phyloP scores from a whole-genome alignment of 2,329 filamentous ascomycete species.

The Aspergillus transmontanensis region DNA sequence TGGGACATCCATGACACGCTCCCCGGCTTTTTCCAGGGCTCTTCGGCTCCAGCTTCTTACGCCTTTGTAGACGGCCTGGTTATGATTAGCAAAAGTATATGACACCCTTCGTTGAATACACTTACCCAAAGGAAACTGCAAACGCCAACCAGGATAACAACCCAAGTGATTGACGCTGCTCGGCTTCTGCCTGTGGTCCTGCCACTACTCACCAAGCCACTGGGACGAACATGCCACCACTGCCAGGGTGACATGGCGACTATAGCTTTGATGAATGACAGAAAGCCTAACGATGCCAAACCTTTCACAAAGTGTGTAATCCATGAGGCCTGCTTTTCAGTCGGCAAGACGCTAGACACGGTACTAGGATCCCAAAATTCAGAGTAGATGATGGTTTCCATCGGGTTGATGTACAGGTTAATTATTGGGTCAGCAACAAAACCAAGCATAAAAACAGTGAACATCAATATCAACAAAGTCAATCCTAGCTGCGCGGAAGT shows the following conservation, averaged over 20 bases:
- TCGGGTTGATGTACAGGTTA: slow-evolving; percentile 81
- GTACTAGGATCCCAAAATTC: slow-evolving; percentile 41
- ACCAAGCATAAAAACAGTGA: slow-evolving; percentile 78
- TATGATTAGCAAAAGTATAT: slow-evolving; percentile 23
- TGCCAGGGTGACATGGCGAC: slow-evolving; percentile 74
- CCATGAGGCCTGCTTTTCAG: slow-evolving; percentile 66
- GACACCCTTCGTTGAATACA: slow-evolving; percentile 22
- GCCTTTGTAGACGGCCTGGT: slow-evolving; percentile 75
- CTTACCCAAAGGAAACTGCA: slow-evolving; percentile 75
- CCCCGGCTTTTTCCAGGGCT: slow-evolving; percentile 75
- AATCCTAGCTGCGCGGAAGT: slow-evolving; percentile 67
- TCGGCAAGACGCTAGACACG: slow-evolving; percentile 36
- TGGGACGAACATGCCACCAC: slow-evolving; percentile 72
- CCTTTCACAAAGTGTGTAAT: slow-evolving; percentile 84
- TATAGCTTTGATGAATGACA: slow-evolving; percentile 82
- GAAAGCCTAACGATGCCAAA: slow-evolving; percentile 81
- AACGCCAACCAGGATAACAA: slow-evolving; percentile 78
- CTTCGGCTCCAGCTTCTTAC: slow-evolving; percentile 73
- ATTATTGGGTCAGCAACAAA: slow-evolving; percentile 93
- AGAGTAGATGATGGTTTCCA: slow-evolving; percentile 61
- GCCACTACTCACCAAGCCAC: slow-evolving; percentile 57
- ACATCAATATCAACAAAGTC: slow-evolving; percentile 70
- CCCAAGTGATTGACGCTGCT: slow-evolving; percentile 75
- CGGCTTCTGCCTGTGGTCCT: slow-evolving; percentile 72
- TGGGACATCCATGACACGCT: slow-evolving; percentile 76